Evolutionary conservation across 176 grass and related monocot species (phyloP), one percentile per base, ranked within the genome.

Genomic region (Raddia guianensis): DNA sequence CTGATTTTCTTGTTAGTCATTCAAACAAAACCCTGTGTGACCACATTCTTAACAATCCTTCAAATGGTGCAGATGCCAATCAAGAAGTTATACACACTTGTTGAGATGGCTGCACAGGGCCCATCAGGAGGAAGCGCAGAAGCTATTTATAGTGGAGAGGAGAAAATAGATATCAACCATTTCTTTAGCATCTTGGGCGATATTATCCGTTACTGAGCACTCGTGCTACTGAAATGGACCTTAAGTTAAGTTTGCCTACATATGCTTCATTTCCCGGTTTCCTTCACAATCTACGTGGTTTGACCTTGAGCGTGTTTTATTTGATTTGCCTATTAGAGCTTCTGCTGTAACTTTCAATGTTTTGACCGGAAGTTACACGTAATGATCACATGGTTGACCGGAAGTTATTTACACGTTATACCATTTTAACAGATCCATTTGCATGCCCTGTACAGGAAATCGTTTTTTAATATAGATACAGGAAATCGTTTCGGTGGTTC

Each of bases 51-150:
- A 47, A 77, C 44, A 40, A 78, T 43, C 45, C 40, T 79, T 57
- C 37, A 8, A 11, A 42, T 88, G 34, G 63, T 91, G 58, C 87
- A 98, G 96, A 91, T 98, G 89, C 92, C 91, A 5, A 85, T 98
- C 63, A 94, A 94, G 86, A 91, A 89, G 67, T 18, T 95, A 60
- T 94, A 99, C 72, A 98, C 79, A 50, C 86, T 98, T 51, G 87
- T 98, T 14, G 96, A 98, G 90, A 98, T 98, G 95, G 95, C 95
- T 72, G 90, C 88, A 12, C 92, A 98, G 76, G 95, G 92, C 37
- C 80, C 88, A 19, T 59, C 59, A 33, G 74, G 90, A 10, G 88
- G 88, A 68, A 90, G 86, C 74, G 90, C 95, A 6, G 92, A 98
- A 75, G 90, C 92, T 49, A 76, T 98, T 80, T 94, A 89, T 80